phyloP scores from a whole-genome alignment of 495 filamentous ascomycete species.

The Aspergillus ellipticus region DNA sequence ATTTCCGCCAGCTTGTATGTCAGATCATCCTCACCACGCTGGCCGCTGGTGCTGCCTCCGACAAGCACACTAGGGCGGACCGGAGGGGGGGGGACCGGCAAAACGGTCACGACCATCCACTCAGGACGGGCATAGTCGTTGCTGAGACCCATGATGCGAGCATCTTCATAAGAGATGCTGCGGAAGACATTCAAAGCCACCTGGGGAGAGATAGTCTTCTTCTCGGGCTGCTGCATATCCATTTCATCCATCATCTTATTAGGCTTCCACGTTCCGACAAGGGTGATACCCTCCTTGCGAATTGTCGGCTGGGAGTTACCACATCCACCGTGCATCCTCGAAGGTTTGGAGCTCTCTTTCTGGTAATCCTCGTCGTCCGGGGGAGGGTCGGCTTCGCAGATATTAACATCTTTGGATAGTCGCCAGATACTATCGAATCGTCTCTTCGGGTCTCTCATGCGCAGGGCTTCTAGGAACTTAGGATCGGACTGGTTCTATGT shows the following conservation, averaged over 20 bases:
- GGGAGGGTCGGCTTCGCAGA: constrained; percentile 70
- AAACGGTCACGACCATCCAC: constrained; percentile 96
- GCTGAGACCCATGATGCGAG: constrained; percentile 83
- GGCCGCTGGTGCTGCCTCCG: constrained; percentile 81
- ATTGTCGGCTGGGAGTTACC: constrained; percentile 87
- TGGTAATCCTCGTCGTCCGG: constrained; percentile 60
- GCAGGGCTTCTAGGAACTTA: constrained; percentile 74
- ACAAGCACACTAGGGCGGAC: constrained; percentile 94
- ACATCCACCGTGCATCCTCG: constrained; percentile 78
- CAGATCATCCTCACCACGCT: constrained; percentile 95
- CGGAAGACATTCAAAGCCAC: constrained; percentile 81
- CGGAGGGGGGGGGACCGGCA: constrained; percentile 92
- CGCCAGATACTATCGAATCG: constrained; percentile 89
- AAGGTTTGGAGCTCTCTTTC: constrained; percentile 43
- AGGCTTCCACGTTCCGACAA: constrained; percentile 77
- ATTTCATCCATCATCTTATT: constrained; percentile 67
- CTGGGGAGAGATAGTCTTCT: constrained; percentile 77
- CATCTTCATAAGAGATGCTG: constrained; percentile 73
- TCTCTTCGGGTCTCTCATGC: constrained; percentile 81
- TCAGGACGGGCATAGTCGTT: constrained; percentile 91
- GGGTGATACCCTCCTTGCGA: constrained; percentile 75
- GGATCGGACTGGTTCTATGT: constrained; percentile 71
- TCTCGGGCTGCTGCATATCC: constrained; percentile 67
- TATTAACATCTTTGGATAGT: constrained; percentile 78
- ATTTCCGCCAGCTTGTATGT: constrained; percentile 99